Percentiles rank a stretch among this genome's conserved stretches.
phyloP scores from a whole-genome alignment of 2,329 filamentous ascomycete genomes.

The Nigrograna mackinnonii region DNA sequence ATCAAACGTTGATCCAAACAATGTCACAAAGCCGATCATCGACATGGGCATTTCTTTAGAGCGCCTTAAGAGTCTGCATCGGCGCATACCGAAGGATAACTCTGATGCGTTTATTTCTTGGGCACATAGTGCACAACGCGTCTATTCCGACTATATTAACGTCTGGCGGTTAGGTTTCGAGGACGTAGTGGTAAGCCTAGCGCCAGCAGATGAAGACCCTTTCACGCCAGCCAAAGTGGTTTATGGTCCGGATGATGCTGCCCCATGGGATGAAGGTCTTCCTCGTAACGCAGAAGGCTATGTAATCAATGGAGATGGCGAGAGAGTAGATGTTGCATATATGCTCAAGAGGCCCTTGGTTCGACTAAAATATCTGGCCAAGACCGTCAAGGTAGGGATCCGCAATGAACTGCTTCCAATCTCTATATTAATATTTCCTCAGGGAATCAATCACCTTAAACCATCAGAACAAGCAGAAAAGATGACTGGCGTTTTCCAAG shows the following conservation, averaged over 20 bases:
- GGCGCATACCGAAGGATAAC: constrained; percentile 75
- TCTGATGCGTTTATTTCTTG: constrained; percentile 74
- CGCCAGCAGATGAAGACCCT: constrained; percentile 69
- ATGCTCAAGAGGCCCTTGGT: constrained; percentile 87
- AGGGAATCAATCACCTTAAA: constrained; percentile 61
- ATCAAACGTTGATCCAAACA: constrained; percentile 58
- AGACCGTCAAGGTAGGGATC: constrained; percentile 80
- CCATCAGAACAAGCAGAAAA: constrained; percentile 61
- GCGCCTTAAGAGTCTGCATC: constrained; percentile 78
- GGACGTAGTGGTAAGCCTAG: constrained; percentile 90
- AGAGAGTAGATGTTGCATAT: constrained; percentile 92
- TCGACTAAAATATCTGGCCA: constrained; percentile 83
- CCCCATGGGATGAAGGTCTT: constrained; percentile 58
- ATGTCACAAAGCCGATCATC: constrained; percentile 83
- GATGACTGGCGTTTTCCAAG: constrained; percentile 67
- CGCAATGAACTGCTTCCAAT: background rate
- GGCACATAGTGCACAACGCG: constrained; percentile 75
- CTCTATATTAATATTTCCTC: constrained; percentile 20
- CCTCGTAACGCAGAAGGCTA: constrained; percentile 63
- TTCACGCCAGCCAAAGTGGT: constrained; percentile 48
- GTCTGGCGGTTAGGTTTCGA: constrained; percentile 94
- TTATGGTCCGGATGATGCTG: constrained; percentile 49
- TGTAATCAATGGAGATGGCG: constrained; percentile 72
- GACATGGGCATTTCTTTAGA: constrained; percentile 92
- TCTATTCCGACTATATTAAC: constrained; percentile 84